Evolutionary conservation across 768 basidiomycete species (phyloP).

Genomic region (Coprinellus micaceus): DNA sequence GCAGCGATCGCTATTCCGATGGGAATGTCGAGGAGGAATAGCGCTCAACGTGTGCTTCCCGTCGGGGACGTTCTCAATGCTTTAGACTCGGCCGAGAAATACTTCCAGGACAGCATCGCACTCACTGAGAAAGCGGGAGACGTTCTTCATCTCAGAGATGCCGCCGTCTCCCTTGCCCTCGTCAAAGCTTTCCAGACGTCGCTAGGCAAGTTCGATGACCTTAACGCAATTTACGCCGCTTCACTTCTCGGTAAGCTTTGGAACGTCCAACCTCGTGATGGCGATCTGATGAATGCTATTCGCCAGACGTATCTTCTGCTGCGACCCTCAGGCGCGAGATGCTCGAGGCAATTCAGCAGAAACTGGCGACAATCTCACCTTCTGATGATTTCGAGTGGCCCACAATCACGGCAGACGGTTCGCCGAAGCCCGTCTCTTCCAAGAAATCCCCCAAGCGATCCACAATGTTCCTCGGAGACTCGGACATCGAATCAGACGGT

Average conservation of each 20-base stretch:
- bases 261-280: background rate
- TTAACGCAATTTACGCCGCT: conserved; percentile 54
- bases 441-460: conserved; percentile 11
- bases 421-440: conserved; percentile 29
- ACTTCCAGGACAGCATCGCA: conserved; percentile 64
- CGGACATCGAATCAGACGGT: conserved; percentile 24
- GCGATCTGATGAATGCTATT: background rate
- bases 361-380: conserved; percentile 44
- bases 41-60: conserved; percentile 36
- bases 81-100: conserved; percentile 63
- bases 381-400: conserved; percentile 80
- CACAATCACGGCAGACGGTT: conserved; percentile 41
- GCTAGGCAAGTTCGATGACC: conserved; percentile 55
- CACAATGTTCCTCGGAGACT: conserved; percentile 5
- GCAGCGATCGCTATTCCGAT: conserved; percentile 82
- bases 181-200: conserved; percentile 78
- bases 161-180: conserved; percentile 64
- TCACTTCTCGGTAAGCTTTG: conserved; percentile 55
- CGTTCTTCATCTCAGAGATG: conserved; percentile 71
- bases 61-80: conserved; percentile 56
- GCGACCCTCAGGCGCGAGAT: conserved; percentile 85
- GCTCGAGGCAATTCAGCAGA: conserved; percentile 73
- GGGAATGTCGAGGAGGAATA: conserved; percentile 56
- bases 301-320: conserved; percentile 66
- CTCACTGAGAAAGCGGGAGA: conserved; percentile 55